Percentiles rank a stretch among this genome's conserved stretches.
Evolutionary conservation across 768 basidiomycete species (phyloP).

Genomic region (Leccinum disarticulatum): DNA sequence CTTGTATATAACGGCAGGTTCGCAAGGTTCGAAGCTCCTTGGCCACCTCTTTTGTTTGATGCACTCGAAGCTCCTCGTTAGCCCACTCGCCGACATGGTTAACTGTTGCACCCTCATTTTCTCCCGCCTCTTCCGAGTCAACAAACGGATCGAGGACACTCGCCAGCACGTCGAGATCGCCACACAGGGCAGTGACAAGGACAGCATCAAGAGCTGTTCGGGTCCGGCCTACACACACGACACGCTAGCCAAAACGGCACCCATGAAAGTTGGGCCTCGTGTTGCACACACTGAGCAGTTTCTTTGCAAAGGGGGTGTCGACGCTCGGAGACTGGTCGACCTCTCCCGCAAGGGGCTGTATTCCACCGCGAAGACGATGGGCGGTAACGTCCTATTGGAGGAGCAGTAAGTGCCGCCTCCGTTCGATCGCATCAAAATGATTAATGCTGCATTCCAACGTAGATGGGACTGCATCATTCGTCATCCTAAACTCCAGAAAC

Average conservation of each 20-base stretch:
- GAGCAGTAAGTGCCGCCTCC: slow-evolving; percentile 32
- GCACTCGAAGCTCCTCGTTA: slow-evolving; percentile 22
- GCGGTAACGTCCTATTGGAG: slow-evolving; percentile 38
- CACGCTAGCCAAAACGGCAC: slow-evolving; percentile 22
- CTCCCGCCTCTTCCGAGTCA: slow-evolving; percentile 17
- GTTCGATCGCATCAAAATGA: slow-evolving; percentile 17
- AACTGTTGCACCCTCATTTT: slow-evolving; percentile 24
- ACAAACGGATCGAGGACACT: slow-evolving; percentile 20
- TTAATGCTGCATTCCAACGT: slow-evolving; percentile 15
- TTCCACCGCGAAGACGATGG: slow-evolving; percentile 33
- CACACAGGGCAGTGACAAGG: slow-evolving; percentile 22
- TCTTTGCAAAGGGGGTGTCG: slow-evolving; percentile 37
- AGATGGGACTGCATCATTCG: slow-evolving; percentile 40
- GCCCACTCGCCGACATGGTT: slow-evolving; percentile 27
- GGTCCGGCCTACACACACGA: slow-evolving; percentile 33
- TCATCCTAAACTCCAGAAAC: slow-evolving; percentile 30
- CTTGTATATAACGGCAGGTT: slow-evolving; percentile 23
- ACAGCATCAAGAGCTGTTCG: slow-evolving; percentile 34
- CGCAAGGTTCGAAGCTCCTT: slow-evolving; percentile 11
- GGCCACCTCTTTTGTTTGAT: slow-evolving; percentile 19
- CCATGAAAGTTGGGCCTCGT: slow-evolving; percentile 32
- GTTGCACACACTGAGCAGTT: slow-evolving; percentile 37
- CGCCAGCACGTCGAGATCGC: slow-evolving; percentile 21
- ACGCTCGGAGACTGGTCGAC: slow-evolving; percentile 33
- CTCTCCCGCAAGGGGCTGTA: slow-evolving; percentile 35